Conservation (phyloP, 257 asterid genomes). For the Prunella vulgaris region DNA sequence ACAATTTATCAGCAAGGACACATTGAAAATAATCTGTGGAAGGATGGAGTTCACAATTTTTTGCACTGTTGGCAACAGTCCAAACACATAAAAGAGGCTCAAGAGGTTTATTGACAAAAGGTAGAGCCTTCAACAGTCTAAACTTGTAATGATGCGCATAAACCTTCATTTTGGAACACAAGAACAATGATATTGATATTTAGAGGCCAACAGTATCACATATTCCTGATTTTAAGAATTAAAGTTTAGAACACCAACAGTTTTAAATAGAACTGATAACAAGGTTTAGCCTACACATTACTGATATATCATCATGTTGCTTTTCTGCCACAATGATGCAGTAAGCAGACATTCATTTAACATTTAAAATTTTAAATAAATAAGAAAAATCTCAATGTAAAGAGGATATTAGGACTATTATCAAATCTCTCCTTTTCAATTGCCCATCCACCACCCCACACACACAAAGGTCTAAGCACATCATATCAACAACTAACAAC, state of each 20-base stretch:
- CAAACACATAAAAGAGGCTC: too few relatives aligned
- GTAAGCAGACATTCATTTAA: background rate
- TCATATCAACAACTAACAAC: slow-evolving; percentile 24
- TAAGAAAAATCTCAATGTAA: background rate
- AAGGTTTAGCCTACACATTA: too few relatives aligned
- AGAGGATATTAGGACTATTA: slow-evolving; percentile 28
- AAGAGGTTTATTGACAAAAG: too few relatives aligned
- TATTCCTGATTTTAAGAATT: too few relatives aligned
- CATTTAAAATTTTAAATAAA: background rate
- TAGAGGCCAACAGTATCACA: too few relatives aligned
- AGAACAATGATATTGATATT: too few relatives aligned
- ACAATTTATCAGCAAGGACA: background rate
- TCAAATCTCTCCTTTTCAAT: slow-evolving; percentile 43
- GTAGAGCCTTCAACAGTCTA: too few relatives aligned
- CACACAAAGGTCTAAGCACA: slow-evolving; percentile 22
- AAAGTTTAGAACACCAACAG: too few relatives aligned
- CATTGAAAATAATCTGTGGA: background rate
- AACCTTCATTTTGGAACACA: too few relatives aligned
- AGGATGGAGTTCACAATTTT: background rate
- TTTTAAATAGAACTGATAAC: too few relatives aligned
- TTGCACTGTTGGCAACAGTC: too few relatives aligned
- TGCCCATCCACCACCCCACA: slow-evolving; percentile 12
- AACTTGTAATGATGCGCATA: too few relatives aligned
- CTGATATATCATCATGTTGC: background rate
- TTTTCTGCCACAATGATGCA: background rate